A percentile compares a stretch with the other conserved stretches of the same genome.
Evolutionary conservation across 495 filamentous ascomycete species (phyloP).

Genomic region (Penicillium robsamsonii): DNA sequence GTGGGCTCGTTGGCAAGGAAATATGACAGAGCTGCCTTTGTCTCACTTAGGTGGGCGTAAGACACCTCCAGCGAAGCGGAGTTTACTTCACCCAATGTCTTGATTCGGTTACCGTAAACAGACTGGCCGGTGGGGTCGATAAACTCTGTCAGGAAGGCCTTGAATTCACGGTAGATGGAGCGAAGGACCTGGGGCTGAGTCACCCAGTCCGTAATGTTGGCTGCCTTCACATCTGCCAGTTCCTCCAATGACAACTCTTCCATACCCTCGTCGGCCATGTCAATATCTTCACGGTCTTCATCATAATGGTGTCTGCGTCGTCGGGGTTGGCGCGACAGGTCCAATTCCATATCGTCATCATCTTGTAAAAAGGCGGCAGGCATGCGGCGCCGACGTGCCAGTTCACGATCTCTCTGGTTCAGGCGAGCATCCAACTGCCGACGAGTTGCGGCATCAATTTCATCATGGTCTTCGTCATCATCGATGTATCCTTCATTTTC

Average conservation of each 20-base stretch:
- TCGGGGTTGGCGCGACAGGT: conserved; percentile 77
- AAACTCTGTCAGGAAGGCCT: conserved; percentile 94
- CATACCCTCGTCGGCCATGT: conserved; percentile 89
- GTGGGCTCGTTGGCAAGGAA: conserved; percentile 95
- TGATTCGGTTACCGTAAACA: conserved; percentile 90
- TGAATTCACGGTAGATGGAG: conserved; percentile 94
- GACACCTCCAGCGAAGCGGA: conserved; percentile 95
- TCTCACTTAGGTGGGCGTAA: conserved; percentile 82
- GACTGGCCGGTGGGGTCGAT: conserved; percentile 82
- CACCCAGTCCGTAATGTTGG: conserved; percentile 92
- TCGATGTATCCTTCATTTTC: conserved; percentile 67
- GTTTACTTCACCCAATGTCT: conserved; percentile 93
- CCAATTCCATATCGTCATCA: conserved; percentile 81
- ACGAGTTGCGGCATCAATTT: conserved; percentile 64
- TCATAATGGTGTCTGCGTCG: conserved; percentile 84
- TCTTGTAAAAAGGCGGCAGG: conserved; percentile 83
- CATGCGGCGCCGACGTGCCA: conserved; percentile 70
- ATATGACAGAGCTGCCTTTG: conserved; percentile 95
- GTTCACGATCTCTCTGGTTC: conserved; percentile 77
- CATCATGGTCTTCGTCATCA: conserved; percentile 75
- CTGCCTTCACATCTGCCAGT: conserved; percentile 88
- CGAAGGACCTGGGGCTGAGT: conserved; percentile 85
- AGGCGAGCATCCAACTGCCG: conserved; percentile 81
- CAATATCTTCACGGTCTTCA: conserved; percentile 83
- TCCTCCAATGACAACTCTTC: conserved; percentile 92